Base-by-base conservation (phyloP, 2,329 filamentous ascomycete genomes). In the Penicillium sclerotigenum region DNA sequence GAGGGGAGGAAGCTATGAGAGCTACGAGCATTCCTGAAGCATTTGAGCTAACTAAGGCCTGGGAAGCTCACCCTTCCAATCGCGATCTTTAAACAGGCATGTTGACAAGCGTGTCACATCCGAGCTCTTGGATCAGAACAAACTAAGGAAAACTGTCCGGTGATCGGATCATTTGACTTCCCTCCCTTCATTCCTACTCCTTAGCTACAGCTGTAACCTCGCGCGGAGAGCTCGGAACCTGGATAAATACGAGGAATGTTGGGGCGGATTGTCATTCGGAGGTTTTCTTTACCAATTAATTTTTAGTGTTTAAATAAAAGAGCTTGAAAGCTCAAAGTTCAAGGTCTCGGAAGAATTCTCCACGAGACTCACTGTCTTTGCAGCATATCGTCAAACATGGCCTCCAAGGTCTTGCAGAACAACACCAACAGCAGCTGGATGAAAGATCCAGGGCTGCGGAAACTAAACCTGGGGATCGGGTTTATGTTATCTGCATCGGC, bases 401-500 rank as follows among this genome's bases (percentile, higher is more conserved):
- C 52, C 37, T 49, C 52, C 52, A 54, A 54, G 53, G 47, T 52
- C 41, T 40, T 55, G 7, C 40, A 45, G 33, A 55, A 55, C 40
- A 55, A 55, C 41, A 55, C 53, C 40, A 51, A 55, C 47, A 52
- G 40, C 47, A 55, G 36, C 47, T 55, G 53, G 45, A 51, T 47
- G 26, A 56, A 36, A 22, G 57, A 64, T 52, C 31, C 37, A 33
- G 63, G 63, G 11, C 38, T 65, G 36, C 57, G 63, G 26, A 57
- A 47, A 47, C 41, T 65, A 41, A 65, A 65, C 42, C 41, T 63
- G 16, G 63, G 63, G 20, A 65, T 65, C 33, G 50, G 54, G 29
- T 60, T 65, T 40, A 63, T 65, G 60, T 48, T 65, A 22, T 59
- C 63, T 47, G 63, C 63, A 36, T 65, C 63, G n/a, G 62, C 63